Conservation (phyloP, 2,329 filamentous ascomycete genomes). For the Xylaria sp. region DNA sequence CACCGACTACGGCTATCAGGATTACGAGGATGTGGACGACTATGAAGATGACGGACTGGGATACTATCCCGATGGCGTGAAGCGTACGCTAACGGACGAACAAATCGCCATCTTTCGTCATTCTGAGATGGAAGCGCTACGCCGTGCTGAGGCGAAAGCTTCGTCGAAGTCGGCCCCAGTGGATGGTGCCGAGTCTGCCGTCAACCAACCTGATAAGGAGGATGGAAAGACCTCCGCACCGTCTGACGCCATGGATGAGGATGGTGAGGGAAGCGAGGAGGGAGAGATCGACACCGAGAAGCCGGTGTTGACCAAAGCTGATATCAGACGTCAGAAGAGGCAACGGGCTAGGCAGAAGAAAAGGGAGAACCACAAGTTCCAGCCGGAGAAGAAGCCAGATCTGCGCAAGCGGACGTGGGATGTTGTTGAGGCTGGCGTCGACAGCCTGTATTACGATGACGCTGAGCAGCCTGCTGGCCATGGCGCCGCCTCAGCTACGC, state of each 20-base stretch:
- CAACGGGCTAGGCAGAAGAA: constrained; percentile 36
- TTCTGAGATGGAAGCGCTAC: constrained; percentile 72
- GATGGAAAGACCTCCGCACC: not conserved
- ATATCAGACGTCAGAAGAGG: constrained; percentile 32
- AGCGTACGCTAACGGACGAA: constrained; percentile 84
- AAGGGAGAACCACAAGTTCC: constrained; percentile 36
- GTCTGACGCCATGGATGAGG: constrained; percentile 18
- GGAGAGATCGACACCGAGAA: constrained; percentile 33
- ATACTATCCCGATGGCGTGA: constrained; percentile 80
- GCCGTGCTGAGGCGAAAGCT: constrained; percentile 45
- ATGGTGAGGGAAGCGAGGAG: constrained; percentile 29
- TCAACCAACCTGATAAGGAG: constrained; percentile 4
- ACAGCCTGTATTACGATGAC: constrained; percentile 56
- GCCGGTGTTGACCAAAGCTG: constrained; percentile 25
- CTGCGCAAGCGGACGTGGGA: constrained; percentile 64
- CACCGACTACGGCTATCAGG: constrained; percentile 19
- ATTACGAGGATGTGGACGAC: constrained; percentile 30
- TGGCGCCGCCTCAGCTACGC: constrained; percentile 28
- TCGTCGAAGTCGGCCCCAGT: constrained; percentile 21
- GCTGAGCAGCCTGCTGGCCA: constrained; percentile 25
- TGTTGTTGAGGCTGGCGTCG: constrained; percentile 56
- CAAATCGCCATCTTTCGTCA: constrained; percentile 88
- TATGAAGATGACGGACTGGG: constrained; percentile 61
- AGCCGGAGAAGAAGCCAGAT: constrained; percentile 50
- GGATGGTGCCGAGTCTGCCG: constrained; percentile 10